Conservation (phyloP, 257 asterid genomes). For the Cynanchum wilfordii region DNA sequence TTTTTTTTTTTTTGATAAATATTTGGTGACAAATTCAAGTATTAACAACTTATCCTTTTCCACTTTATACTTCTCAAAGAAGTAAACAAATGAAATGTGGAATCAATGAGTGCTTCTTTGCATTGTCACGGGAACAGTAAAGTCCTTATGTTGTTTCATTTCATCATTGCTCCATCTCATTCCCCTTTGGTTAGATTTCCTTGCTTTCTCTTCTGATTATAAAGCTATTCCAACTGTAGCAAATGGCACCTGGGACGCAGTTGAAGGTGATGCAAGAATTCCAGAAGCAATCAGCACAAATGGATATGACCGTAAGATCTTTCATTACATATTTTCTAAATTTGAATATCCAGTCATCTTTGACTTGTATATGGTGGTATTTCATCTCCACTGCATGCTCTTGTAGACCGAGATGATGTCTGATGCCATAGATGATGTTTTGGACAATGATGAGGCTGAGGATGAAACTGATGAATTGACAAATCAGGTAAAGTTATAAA, state of each 20-base stretch:
- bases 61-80: neutral
- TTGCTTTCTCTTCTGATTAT: neutral
- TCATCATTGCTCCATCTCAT: neutral
- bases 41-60: neutral
- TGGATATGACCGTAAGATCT: slow-evolving; percentile 84
- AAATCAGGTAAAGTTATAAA: slow-evolving; percentile 49
- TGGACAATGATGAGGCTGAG: slow-evolving; percentile 91
- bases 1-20: no score
- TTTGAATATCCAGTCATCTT: neutral
- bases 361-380: neutral
- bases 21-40: neutral
- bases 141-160: neutral
- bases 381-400: slow-evolving; percentile 6
- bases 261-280: slow-evolving; percentile 75
- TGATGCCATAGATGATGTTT: slow-evolving; percentile 78
- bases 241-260: slow-evolving; percentile 92
- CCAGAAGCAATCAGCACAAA: slow-evolving; percentile 89
- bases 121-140: neutral
- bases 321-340: neutral
- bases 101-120: neutral
- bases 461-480: slow-evolving; percentile 94
- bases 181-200: neutral
- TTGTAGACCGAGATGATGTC: slow-evolving; percentile 92
- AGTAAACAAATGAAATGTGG: neutral
- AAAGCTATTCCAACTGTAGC: slow-evolving; percentile 40